Conservation (phyloP, 495 filamentous ascomycete species). For the Podospora pseudocomata region DNA sequence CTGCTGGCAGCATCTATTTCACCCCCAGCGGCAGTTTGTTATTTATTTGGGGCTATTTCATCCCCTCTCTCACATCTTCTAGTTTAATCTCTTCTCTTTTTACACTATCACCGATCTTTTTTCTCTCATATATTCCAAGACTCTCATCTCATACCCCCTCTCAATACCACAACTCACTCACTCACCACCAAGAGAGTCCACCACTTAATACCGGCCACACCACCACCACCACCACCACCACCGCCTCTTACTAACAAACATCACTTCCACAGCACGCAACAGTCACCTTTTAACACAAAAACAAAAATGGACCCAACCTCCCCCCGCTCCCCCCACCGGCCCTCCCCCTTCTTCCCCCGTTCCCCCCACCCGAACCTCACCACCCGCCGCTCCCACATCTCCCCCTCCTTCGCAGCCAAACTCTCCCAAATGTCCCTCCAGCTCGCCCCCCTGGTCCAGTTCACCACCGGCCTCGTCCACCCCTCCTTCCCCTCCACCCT, state of each 20-base stretch:
- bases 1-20: slow-evolving; percentile 18
- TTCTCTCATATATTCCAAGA: not conserved
- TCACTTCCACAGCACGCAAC: not conserved
- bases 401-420: slow-evolving; percentile 40
- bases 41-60: not conserved
- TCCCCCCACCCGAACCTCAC: slow-evolving; percentile 16
- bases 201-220: not conserved
- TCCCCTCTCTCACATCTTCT: not conserved
- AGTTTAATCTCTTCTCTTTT: not conserved
- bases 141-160: not conserved
- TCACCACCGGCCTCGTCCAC: slow-evolving; percentile 58
- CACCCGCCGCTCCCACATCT: slow-evolving; percentile 32
- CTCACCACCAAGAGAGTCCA: too few relatives aligned
- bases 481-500: slow-evolving; percentile 63
- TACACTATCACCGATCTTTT: not conserved
- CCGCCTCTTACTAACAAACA: too few relatives aligned
- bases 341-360: not conserved
- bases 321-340: slow-evolving; percentile 7
- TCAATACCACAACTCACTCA: not conserved
- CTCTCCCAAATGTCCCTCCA: slow-evolving; percentile 47
- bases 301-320: slow-evolving; percentile 20
- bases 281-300: not conserved
- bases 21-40: not conserved
- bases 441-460: slow-evolving; percentile 55
- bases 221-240: not conserved